Conservation (phyloP, 495 filamentous ascomycete genomes). For the Evernia prunastri region DNA sequence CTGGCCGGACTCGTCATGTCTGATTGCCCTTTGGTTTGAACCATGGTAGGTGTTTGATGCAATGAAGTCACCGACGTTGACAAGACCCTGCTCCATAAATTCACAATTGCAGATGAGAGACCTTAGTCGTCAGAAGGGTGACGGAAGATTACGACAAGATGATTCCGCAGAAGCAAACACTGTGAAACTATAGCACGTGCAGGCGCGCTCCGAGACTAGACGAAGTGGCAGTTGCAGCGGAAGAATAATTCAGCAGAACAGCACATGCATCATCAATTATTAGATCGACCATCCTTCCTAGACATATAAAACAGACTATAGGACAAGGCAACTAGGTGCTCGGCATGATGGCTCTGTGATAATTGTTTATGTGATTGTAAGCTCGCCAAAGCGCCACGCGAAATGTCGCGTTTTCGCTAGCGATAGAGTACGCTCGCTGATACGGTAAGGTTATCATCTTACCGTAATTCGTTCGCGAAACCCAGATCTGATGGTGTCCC, state of each 20-base stretch:
- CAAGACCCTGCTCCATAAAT: neutral
- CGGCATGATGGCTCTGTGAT: no score
- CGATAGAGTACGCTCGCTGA: no score
- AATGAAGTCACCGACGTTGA: neutral
- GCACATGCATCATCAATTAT: neutral
- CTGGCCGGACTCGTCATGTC: constrained; percentile 24
- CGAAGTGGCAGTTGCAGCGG: neutral
- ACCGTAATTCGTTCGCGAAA: neutral
- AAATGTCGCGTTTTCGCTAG: no score
- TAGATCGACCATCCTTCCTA: neutral
- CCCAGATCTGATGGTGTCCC: neutral
- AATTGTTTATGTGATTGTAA: no score
- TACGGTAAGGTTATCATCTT: neutral
- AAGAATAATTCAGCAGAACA: neutral
- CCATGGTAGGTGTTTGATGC: neutral
- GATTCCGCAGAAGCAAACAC: neutral
- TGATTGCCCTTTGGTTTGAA: constrained; percentile 1
- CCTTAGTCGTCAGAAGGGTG: neutral
- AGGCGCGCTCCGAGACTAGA: neutral
- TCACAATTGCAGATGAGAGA: neutral
- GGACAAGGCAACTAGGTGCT: no score
- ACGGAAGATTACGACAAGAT: neutral
- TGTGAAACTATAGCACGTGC: neutral
- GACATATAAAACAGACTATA: no score
- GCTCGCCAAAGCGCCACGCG: neutral